These are phyloP conservation scores for Wickerhamiella hasegawae DNA, from an alignment of 805 yeast genomes.

Conservation along the genomic window DNA sequence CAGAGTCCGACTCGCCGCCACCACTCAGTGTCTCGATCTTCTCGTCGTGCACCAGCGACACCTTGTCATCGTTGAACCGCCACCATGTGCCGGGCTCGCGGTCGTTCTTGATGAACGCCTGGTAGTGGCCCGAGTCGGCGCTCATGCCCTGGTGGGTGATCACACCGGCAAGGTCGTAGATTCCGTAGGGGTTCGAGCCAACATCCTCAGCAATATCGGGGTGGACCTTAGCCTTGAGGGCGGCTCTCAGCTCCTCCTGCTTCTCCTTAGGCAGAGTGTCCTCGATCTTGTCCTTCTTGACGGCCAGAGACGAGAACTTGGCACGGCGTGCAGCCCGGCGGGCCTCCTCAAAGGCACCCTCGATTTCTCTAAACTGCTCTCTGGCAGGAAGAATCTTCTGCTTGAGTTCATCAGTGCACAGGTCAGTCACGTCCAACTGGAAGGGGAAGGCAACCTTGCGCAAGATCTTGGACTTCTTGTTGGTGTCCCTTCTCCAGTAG, in stretches of 20 bases:
- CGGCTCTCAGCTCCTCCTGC: slow-evolving; percentile 14
- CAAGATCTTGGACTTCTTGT: slow-evolving; percentile 80
- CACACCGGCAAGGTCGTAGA: slow-evolving; percentile 69
- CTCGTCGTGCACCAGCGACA: slow-evolving; percentile 58
- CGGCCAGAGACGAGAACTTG: slow-evolving; percentile 28
- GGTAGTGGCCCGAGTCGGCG: slow-evolving; percentile 97
- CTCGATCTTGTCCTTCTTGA: slow-evolving; percentile 22
- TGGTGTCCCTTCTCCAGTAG: slow-evolving; percentile 87
- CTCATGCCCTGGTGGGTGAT: slow-evolving; percentile 90
- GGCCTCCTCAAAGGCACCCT: slow-evolving; percentile 58
- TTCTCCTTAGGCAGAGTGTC: slow-evolving; percentile 10
- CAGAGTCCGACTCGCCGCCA: slow-evolving; percentile 95
- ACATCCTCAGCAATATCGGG: slow-evolving; percentile 26
- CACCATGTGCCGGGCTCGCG: slow-evolving; percentile 65
- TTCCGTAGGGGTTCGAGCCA: slow-evolving; percentile 74
- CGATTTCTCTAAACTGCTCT: slow-evolving; percentile 61
- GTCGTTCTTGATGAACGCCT: slow-evolving; percentile 65
- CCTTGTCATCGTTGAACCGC: slow-evolving; percentile 88
- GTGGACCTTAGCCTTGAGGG: slow-evolving; percentile 22
- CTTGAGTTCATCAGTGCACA: slow-evolving; percentile 65
- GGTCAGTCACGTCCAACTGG: slow-evolving; percentile 73
- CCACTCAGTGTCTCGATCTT: slow-evolving; percentile 80
- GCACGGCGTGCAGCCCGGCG: slow-evolving; percentile 57
- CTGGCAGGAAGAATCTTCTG: slow-evolving; percentile 51
- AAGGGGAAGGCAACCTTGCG: slow-evolving; percentile 92